Conservation (phyloP, 768 basidiomycete genomes). For the Xerocomus potaroensis region DNA sequence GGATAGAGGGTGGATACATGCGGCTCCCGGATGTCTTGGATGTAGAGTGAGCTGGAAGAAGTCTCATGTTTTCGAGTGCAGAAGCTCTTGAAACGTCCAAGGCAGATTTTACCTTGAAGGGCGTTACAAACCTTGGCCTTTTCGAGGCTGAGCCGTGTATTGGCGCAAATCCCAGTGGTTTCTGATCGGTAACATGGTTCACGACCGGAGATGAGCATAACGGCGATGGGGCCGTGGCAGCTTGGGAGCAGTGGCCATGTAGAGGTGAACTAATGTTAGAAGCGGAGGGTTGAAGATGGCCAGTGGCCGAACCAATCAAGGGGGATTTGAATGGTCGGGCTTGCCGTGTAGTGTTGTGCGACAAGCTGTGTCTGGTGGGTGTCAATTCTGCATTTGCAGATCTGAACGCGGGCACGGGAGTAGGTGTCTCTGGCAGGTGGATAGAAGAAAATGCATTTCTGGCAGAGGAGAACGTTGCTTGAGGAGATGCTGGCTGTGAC, state of each 20-base stretch:
- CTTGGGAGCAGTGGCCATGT: too few relatives aligned
- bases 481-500: slow-evolving; percentile 12
- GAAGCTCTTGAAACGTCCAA: slow-evolving; percentile 19
- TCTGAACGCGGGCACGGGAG: slow-evolving; percentile 28
- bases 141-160: slow-evolving; percentile 29
- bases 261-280: too few relatives aligned
- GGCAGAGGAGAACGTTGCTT: slow-evolving; percentile 36
- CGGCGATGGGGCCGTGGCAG: slow-evolving; percentile 26
- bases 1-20: slow-evolving; percentile 23
- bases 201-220: slow-evolving; percentile 31
- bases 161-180: slow-evolving; percentile 23
- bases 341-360: slow-evolving; percentile 11
- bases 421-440: slow-evolving; percentile 36
- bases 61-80: background rate
- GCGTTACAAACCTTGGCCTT: slow-evolving; percentile 49
- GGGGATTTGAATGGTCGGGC: slow-evolving; percentile 48
- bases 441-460: slow-evolving; percentile 32
- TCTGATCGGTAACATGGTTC: slow-evolving; percentile 14
- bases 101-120: slow-evolving; percentile 55
- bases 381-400: slow-evolving; percentile 20
- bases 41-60: background rate
- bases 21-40: slow-evolving; percentile 6
- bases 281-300: too few relatives aligned
- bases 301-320: slow-evolving; percentile 23
- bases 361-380: slow-evolving; percentile 12